Evolutionary conservation across 1,284 basidiomycete species (phyloP), one percentile per base, ranked within the genome.

Genomic region (Rhizopogon hawkerae): DNA sequence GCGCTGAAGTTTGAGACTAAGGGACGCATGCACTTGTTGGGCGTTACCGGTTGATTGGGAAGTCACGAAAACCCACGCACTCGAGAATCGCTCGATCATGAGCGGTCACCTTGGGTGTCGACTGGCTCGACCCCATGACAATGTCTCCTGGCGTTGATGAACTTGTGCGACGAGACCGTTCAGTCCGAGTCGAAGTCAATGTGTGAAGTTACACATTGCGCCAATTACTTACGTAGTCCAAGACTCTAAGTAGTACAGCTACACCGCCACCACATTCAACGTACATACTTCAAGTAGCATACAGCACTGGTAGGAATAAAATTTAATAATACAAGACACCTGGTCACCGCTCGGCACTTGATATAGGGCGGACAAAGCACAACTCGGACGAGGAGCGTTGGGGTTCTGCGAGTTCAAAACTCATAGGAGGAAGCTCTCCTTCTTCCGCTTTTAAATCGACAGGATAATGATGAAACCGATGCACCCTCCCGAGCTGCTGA

Each of bases 61-160:
- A 43, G 50, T 51, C 43, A 46, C 10, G 55, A 52, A 55, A 49
- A 29, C 39, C 31, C 38, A 70, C 86, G 63, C 59, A 97, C 94
- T 97, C 93, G 50, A 98, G 78, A 47, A 98, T 87, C 35, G 94
- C 94, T 52, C 86, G 79, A 68, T 98, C 95, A 64, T 96, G 94
- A 35, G 83, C 73, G 6, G 95, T 98, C 57, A 98, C 85, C 74
- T 90, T 95, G 36, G 89, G 89, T 34, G 79, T 73, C 31, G 90
- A 90, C 67, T 90, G 89, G 56, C 77, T 80, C 57, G 68, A 74
- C 51, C 85, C 85, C 85, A 88, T 88, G 45, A 46, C 56, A 35
- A 49, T 42, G 39, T 31, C 26, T 42, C 26, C 26, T 8, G 9
- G 26, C 8, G 16, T 31, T 42, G 39, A 42, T 6, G 14, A 8